Evolutionary conservation across 768 basidiomycete genomes (phyloP).

Genomic region (Fistulinella prunicolor): DNA sequence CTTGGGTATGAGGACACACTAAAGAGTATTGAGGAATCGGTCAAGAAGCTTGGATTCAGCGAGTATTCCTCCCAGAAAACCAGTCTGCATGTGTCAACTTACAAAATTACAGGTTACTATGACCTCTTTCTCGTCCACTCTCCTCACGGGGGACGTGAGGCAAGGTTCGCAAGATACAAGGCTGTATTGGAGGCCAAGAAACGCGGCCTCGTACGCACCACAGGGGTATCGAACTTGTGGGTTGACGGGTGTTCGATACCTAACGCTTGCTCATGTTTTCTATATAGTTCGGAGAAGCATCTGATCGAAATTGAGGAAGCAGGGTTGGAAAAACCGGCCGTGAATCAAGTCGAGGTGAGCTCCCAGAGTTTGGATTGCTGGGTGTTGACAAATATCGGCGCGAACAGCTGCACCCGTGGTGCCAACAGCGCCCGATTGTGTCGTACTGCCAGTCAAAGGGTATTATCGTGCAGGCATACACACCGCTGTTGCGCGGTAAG

Average conservation of each 20-base stretch:
- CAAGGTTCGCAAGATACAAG: constrained; percentile 40
- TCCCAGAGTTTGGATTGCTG: not conserved
- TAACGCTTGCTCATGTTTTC: not conserved
- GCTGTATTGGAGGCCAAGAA: constrained; percentile 35
- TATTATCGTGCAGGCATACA: constrained; percentile 69
- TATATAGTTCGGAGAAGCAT: constrained; percentile 25
- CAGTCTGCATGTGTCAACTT: not conserved
- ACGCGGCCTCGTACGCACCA: constrained; percentile 36
- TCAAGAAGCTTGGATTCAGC: constrained; percentile 22
- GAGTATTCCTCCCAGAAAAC: not conserved
- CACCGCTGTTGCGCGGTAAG: constrained; percentile 60
- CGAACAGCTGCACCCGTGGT: constrained; percentile 75
- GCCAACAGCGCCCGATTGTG: constrained; percentile 75
- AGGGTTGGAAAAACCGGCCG: constrained; percentile 27
- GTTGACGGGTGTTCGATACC: not conserved
- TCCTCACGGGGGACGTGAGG: constrained; percentile 36
- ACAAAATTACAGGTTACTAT: constrained; percentile 35
- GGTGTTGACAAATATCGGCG: too few species aligned
- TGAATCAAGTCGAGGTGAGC: constrained; percentile 30
- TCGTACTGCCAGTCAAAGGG: constrained; percentile 59
- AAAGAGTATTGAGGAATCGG: constrained; percentile 18
- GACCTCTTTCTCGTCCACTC: constrained; percentile 49
- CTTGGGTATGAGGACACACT: constrained; percentile 18
- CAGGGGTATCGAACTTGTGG: constrained; percentile 52
- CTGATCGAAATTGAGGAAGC: constrained; percentile 24